Percentiles rank a stretch among this genome's conserved stretches.
Conservation (phyloP, 2,329 filamentous ascomycete species). For the Pezicula neosporulosa region DNA sequence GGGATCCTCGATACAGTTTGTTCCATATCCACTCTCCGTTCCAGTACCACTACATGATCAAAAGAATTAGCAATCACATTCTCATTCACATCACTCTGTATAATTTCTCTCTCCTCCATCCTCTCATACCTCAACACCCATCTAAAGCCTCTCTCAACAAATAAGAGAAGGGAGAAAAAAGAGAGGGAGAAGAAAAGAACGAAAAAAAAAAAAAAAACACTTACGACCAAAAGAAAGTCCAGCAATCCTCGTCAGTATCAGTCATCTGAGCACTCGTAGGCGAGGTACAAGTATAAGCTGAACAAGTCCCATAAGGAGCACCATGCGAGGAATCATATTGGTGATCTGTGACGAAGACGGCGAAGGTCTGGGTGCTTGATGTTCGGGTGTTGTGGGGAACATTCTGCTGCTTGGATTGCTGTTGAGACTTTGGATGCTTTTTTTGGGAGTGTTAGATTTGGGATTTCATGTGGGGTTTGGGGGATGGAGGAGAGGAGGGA, state of each 20-base stretch:
- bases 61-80: background rate
- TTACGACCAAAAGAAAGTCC: conserved; percentile 38
- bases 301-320: conserved; percentile 44
- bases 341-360: conserved; percentile 38
- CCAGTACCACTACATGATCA: conserved; percentile 24
- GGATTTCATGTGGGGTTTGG: no score
- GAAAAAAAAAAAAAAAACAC: conserved; percentile 2
- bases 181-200: background rate
- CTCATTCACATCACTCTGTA: background rate
- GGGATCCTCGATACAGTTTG: conserved; percentile 36
- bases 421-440: conserved; percentile 30
- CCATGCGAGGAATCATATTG: conserved; percentile 39
- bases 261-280: conserved; percentile 28
- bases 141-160: no score
- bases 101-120: background rate
- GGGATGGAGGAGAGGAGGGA: background rate
- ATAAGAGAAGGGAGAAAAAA: no score
- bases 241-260: conserved; percentile 31
- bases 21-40: conserved; percentile 26
- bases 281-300: conserved; percentile 35
- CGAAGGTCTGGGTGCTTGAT: conserved; percentile 31
- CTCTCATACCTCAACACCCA: background rate
- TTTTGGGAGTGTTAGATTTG: conserved; percentile 4
- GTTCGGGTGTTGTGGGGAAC: conserved; percentile 34
- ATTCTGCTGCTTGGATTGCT: conserved; percentile 35